Percentiles rank a stretch among this genome's conserved stretches.
phyloP scores from a whole-genome alignment of 1,284 basidiomycete genomes.

The Lentinus polychrous region DNA sequence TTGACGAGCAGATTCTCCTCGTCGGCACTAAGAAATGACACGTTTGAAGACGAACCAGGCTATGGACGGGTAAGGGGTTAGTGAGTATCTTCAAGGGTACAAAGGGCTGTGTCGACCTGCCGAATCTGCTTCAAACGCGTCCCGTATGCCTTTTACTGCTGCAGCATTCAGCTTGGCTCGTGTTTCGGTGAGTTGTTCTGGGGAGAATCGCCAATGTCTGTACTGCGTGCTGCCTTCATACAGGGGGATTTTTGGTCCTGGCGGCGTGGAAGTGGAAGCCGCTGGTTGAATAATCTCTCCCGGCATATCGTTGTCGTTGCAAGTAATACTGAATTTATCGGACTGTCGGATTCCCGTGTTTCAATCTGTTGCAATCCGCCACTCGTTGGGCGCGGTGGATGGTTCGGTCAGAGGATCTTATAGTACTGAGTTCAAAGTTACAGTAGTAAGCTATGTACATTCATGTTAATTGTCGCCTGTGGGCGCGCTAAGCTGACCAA shows the following conservation, averaged over 20 bases:
- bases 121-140: constrained; percentile 75
- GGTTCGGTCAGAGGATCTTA: no score
- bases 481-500: no score
- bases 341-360: no score
- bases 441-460: no score
- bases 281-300: constrained; percentile 2
- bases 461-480: no score
- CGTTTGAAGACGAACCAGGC: constrained; percentile 61
- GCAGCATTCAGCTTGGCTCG: constrained; percentile 64
- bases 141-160: constrained; percentile 69
- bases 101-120: constrained; percentile 35
- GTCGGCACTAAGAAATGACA: constrained; percentile 70
- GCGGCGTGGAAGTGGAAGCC: constrained; percentile 6
- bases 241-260: constrained; percentile 28
- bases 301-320: neutral
- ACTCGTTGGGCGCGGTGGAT: no score
- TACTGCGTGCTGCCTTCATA: constrained; percentile 86
- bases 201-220: constrained; percentile 83
- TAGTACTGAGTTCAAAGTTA: no score
- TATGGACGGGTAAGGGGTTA: constrained; percentile 19
- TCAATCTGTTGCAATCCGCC: no score
- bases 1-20: constrained; percentile 89
- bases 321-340: neutral
- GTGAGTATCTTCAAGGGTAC: constrained; percentile 8
- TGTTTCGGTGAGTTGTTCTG: constrained; percentile 49